Base-by-base conservation (phyloP, 495 filamentous ascomycete species). In the Bombardia bombarda region DNA sequence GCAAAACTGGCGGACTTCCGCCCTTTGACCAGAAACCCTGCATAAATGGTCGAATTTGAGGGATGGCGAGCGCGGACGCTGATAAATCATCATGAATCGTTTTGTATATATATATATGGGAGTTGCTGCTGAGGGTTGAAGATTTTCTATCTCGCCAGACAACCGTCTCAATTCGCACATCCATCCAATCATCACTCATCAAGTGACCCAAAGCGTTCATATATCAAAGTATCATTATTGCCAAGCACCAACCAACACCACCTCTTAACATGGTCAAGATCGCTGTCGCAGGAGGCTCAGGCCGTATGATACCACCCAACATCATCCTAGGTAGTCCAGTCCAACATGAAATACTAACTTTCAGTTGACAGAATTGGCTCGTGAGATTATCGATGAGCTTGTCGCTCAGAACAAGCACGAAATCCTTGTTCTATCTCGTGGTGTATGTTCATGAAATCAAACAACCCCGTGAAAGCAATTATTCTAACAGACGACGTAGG, bases 231-330 rank as follows among this genome's bases (percentile, higher is more conserved):
- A 25, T 7, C 3, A 5, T 7, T 14, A 17, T 14, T 30, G 7
- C 13, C 8, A 7, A 30, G 16, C n/a, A 22, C 6, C 35, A n/a
- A 14, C n/a, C 7, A 10, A 33, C 5, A 9, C 21, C n/a, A n/a
- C n/a, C n/a, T n/a, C n/a, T n/a, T n/a, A 55, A 48, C 12, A 79
- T 78, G 76, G 74, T 75, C 43, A 75, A 73, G 21, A 66, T 81
- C 37, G 73, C 67, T 4, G 42, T 79, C 14, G 75, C 73, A 13
- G 77, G 75, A 31, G 74, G 69, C 43, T 64, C 71, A 16, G 67
- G 75, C 7, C 47, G 76, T 77, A 58, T 4, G n/a, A 67, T 61
- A 25, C 5, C 38, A 40, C 19, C 18, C 25, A 24, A 34, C 21
- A 22, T 17, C 10, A 1, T 26, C 31, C 20, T 23, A n/a, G 6